Conservation (phyloP, 2,329 filamentous ascomycete species). For the Chrysosphaeria jannelii region DNA sequence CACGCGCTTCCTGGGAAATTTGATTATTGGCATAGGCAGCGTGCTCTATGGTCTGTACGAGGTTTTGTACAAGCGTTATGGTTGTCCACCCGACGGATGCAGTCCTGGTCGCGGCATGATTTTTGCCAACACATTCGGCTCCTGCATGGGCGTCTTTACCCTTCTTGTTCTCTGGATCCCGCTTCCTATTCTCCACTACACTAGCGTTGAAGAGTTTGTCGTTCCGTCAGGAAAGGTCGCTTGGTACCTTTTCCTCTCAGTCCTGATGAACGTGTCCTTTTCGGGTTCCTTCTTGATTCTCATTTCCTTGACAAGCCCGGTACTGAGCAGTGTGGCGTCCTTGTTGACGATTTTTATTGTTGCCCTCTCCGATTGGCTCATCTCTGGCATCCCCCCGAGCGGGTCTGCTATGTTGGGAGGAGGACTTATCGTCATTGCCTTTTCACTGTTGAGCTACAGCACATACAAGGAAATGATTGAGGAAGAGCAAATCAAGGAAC, state of each 20-base stretch:
- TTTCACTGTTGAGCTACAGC: conserved; percentile 64
- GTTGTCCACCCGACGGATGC: conserved; percentile 75
- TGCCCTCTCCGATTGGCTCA: conserved; percentile 64
- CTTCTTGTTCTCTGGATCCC: conserved; percentile 75
- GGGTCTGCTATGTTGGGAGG: conserved; percentile 56
- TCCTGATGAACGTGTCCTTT: conserved; percentile 71
- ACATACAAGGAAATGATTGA: conserved; percentile 85
- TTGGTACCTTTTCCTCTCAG: conserved; percentile 49
- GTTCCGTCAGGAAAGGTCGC: conserved; percentile 51
- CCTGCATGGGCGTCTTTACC: conserved; percentile 65
- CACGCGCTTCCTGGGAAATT: conserved; percentile 52
- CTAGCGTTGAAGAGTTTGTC: conserved; percentile 56
- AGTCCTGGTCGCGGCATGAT: conserved; percentile 71
- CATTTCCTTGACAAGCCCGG: conserved; percentile 75
- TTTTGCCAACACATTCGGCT: conserved; percentile 81
- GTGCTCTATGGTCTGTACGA: conserved; percentile 93
- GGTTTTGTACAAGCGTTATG: conserved; percentile 78
- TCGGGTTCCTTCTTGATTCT: conserved; percentile 79
- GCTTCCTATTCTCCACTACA: conserved; percentile 50
- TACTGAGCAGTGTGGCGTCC: conserved; percentile 73
- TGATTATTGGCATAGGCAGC: conserved; percentile 73
- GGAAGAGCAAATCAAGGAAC: conserved; percentile 36
- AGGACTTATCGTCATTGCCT: conserved; percentile 60
- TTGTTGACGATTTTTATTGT: conserved; percentile 93
- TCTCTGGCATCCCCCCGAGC: conserved; percentile 49